Percentiles rank a stretch among this genome's conserved stretches.
Evolutionary conservation across 1,284 basidiomycete genomes (phyloP).

Genomic region (Apiotrichum porosum): DNA sequence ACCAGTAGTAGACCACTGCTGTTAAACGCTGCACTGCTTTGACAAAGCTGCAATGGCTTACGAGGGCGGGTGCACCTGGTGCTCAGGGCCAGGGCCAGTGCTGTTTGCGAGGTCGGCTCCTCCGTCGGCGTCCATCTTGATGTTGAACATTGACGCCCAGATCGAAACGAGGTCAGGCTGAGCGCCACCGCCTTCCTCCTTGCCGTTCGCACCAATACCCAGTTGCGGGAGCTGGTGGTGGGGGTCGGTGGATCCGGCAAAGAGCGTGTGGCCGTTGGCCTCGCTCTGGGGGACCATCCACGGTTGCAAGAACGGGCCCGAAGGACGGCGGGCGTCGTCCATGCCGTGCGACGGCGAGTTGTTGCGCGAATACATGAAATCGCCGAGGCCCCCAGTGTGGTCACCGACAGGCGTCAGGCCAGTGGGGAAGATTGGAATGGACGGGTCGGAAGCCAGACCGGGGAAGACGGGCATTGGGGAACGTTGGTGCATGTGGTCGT

Average conservation of each 20-base stretch:
- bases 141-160: slow-evolving; percentile 46
- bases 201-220: slow-evolving; percentile 2
- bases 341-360: neutral
- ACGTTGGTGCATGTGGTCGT: neutral
- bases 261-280: too few relatives aligned
- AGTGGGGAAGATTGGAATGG: neutral
- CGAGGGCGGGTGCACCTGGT: too few relatives aligned
- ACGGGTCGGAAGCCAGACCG: slow-evolving; percentile 7
- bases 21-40: too few relatives aligned
- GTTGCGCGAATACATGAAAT: neutral
- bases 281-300: slow-evolving; percentile 12
- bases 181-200: slow-evolving; percentile 1
- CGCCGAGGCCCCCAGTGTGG: slow-evolving; percentile 5
- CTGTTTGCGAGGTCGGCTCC: too few relatives aligned
- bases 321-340: slow-evolving; percentile 2
- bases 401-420: slow-evolving; percentile 8
- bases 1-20: too few relatives aligned
- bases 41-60: too few relatives aligned
- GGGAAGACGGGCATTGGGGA: slow-evolving; percentile 10
- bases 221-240: slow-evolving; percentile 23
- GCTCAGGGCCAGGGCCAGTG: too few relatives aligned
- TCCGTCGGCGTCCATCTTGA: slow-evolving; percentile 36
- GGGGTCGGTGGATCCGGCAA: slow-evolving; percentile 1
- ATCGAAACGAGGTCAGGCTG: slow-evolving; percentile 20
- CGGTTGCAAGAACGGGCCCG: slow-evolving; percentile 16